These are phyloP conservation scores for Multifurca ochricompacta DNA, from an alignment of 768 basidiomycete genomes.

Conservation along the genomic window DNA sequence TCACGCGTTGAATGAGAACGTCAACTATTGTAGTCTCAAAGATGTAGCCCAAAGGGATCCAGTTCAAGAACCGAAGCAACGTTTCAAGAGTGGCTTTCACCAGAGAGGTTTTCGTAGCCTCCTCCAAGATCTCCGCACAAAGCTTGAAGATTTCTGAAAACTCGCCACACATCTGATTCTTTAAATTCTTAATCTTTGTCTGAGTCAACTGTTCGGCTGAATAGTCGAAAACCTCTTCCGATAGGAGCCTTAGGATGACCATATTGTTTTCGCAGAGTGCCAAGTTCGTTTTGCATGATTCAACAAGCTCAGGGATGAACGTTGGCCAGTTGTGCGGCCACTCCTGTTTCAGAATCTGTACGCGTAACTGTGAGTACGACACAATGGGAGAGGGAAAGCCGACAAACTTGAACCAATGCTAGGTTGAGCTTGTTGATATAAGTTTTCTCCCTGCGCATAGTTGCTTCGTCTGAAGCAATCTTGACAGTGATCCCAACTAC, in stretches of 20 bases:
- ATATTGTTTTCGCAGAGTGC: slow-evolving; percentile 99
- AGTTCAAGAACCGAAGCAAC: slow-evolving; percentile 90
- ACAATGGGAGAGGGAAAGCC: not conserved
- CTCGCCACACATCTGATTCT: slow-evolving; percentile 96
- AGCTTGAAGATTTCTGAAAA: slow-evolving; percentile 97
- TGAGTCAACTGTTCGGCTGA: slow-evolving; percentile 99
- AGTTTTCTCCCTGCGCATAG: slow-evolving; percentile 87
- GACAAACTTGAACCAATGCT: slow-evolving; percentile 80
- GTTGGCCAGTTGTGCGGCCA: slow-evolving; percentile 99
- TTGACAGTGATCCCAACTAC: slow-evolving; percentile 91
- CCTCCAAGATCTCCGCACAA: slow-evolving; percentile 92
- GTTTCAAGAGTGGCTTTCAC: slow-evolving; percentile 96
- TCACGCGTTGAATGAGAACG: slow-evolving; percentile 79
- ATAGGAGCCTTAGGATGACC: slow-evolving; percentile 94
- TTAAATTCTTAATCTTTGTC: slow-evolving; percentile 92
- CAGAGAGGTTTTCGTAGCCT: slow-evolving; percentile 91
- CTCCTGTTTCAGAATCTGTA: slow-evolving; percentile 95
- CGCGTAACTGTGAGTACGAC: not conserved
- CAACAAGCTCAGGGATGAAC: slow-evolving; percentile 94
- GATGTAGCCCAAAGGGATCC: slow-evolving; percentile 98
- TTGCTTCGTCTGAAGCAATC: slow-evolving; percentile 82
- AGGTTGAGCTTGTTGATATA: slow-evolving; percentile 96
- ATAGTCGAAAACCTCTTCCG: slow-evolving; percentile 98
- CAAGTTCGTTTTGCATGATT: slow-evolving; percentile 93
- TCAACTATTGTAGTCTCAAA: slow-evolving; percentile 98